Conservation (phyloP, 169 alveolate species). For the Perkinsus olseni region DNA sequence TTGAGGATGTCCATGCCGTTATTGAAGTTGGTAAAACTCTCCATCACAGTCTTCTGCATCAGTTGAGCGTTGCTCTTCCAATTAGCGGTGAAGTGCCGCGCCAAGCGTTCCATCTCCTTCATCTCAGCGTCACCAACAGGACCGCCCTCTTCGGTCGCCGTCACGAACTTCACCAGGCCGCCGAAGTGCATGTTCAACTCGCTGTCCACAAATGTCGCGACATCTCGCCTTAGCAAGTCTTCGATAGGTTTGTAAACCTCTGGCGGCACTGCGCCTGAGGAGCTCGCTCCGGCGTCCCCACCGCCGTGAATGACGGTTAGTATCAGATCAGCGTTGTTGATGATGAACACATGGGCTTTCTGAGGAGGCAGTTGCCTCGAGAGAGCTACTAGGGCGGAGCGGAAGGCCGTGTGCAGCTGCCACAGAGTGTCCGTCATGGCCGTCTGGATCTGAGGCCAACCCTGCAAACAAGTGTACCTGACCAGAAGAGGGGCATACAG, state of each 20-base stretch:
- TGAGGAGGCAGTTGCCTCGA: neutral
- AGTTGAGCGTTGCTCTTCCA: neutral
- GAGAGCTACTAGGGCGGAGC: neutral
- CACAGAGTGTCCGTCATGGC: neutral
- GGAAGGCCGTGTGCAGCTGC: neutral
- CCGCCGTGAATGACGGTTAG: slow-evolving; percentile 14
- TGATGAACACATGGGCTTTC: slow-evolving; percentile 3
- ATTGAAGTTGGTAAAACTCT: neutral
- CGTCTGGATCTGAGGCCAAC: neutral
- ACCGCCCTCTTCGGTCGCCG: neutral
- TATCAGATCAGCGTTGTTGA: slow-evolving; percentile 19
- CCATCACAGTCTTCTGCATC: neutral
- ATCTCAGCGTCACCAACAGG: neutral
- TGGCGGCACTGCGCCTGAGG: neutral
- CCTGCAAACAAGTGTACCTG: neutral
- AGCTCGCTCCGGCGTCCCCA: neutral
- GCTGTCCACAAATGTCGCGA: neutral
- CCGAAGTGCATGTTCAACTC: neutral
- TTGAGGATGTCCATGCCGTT: neutral
- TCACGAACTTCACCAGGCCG: neutral
- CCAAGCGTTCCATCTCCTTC: neutral
- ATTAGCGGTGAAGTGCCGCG: neutral
- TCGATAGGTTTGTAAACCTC: slow-evolving; percentile 15
- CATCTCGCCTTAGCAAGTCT: neutral
- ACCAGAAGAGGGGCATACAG: neutral